Evolutionary conservation across 257 asterid genomes (phyloP), one percentile per base, ranked within the genome.

Genomic region (Solanum pimpinellifolium): DNA sequence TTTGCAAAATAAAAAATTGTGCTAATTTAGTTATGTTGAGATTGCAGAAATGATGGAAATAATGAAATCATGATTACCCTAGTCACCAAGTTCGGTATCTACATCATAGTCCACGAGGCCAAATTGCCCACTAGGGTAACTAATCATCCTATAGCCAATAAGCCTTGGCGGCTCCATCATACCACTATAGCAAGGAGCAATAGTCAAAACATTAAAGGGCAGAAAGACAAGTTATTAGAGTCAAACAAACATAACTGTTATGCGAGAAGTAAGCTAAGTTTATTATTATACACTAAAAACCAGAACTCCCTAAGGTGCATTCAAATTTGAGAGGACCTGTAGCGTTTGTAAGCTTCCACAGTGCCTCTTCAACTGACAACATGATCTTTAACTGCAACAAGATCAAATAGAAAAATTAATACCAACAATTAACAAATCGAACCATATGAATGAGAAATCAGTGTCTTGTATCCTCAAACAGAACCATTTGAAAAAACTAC

Each of bases 271-370:
- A 59, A 73, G 41, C 1, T 49, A 37, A 88, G 89, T 68, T 92
- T 90, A 88, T 88, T 90, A 88, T 88, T 20, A 16, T 88, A 87
- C 92, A 92, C 86, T 84, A 89, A 73, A 88, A 92, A 80, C 90
- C 85, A 83, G 83, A 89, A 87, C 88, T 85, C 90, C 93, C 88
- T 91, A 88, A 75, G 88, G 90, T 78, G 62, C 87, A 90, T 86
- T 89, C 82, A 81, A 60, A 10, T 42, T 83, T 73, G 66, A 86
- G 65, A 69, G 60, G 85, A 87, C 88, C 84, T 47, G 88, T 75
- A 31, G 52, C 86, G 3, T 56, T 56, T 20, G 66, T 20, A 56
- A 56, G 66, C 66, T 8, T 56, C 66, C 66, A 56, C 9, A 2
- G 66, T 56, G 66, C 66, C 66, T 7, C 66, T 56, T 56, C 78